phyloP scores from a whole-genome alignment of 2,329 filamentous ascomycete genomes.

The Pseudogymnoascus sp. region DNA sequence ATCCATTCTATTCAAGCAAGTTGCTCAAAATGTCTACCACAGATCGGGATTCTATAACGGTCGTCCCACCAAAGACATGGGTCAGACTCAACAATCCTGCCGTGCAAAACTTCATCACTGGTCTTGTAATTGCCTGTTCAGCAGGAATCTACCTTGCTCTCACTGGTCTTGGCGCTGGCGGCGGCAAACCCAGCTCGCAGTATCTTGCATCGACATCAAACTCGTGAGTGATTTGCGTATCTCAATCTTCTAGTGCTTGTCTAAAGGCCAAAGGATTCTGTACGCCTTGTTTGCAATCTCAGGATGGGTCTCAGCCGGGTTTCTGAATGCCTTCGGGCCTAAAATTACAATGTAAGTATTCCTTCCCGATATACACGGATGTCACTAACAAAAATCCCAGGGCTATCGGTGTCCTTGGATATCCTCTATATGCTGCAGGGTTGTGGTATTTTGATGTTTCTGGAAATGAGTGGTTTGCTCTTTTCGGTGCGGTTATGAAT shows the following conservation, averaged over 20 bases:
- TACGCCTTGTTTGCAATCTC: constrained; percentile 13
- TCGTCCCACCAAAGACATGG: background rate
- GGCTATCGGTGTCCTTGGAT: constrained; percentile 12
- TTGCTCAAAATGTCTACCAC: background rate
- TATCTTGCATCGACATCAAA: constrained; percentile 2
- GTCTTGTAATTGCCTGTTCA: constrained; percentile 12
- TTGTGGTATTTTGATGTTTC: constrained; percentile 13
- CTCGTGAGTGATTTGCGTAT: background rate
- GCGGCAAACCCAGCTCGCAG: constrained; percentile 14
- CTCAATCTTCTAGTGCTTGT: background rate
- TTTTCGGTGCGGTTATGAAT: constrained; percentile 10
- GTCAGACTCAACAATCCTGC: constrained; percentile 4
- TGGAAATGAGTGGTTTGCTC: constrained; percentile 12
- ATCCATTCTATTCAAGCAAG: background rate
- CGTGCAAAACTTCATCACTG: background rate
- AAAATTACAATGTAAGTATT: constrained; percentile 7
- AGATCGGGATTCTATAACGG: background rate
- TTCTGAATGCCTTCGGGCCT: constrained; percentile 11
- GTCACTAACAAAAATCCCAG: background rate
- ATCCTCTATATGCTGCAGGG: constrained; percentile 7
- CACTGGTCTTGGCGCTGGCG: constrained; percentile 14
- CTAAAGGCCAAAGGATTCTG: background rate
- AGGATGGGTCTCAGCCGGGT: constrained; percentile 10
- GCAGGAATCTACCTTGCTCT: constrained; percentile 15
- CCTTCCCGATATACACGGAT: background rate